Conservation (phyloP, 345 rosid genomes). For the Arabidopsis suecica region DNA sequence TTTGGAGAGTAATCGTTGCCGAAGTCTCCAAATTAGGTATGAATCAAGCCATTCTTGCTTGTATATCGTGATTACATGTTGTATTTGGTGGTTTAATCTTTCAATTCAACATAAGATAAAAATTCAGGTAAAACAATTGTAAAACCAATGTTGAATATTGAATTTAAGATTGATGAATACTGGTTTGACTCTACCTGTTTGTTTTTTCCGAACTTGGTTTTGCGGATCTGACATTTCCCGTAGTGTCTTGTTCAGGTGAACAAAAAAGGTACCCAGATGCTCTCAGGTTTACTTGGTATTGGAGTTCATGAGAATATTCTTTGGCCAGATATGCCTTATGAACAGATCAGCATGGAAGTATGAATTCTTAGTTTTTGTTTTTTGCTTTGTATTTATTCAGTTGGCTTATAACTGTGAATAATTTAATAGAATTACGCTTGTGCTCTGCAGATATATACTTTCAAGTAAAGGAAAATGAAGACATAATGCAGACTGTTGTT, state of each 20-base stretch:
- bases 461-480: constrained; percentile 83
- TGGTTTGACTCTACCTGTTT: constrained; percentile 2
- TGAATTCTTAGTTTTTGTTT: too few relatives aligned
- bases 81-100: too few relatives aligned
- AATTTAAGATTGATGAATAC: too few relatives aligned
- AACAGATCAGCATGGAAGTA: constrained; percentile 88
- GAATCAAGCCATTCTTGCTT: too few relatives aligned
- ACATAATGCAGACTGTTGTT: constrained; percentile 62
- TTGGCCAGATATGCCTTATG: constrained; percentile 87
- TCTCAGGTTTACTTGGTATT: constrained; percentile 62
- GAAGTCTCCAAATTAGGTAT: too few relatives aligned
- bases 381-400: not conserved
- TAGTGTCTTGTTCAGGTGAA: constrained; percentile 77
- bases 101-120: too few relatives aligned
- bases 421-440: constrained; percentile 26
- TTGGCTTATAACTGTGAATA: constrained; percentile 2
- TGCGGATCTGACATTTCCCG: constrained; percentile 53
- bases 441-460: constrained; percentile 77
- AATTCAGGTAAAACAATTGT: too few relatives aligned
- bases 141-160: too few relatives aligned
- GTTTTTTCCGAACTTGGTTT: constrained; percentile 9
- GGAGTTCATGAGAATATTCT: constrained; percentile 74
- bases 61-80: too few relatives aligned
- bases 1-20: too few relatives aligned
- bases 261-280: constrained; percentile 73